Conservation (phyloP, 176 grass and related monocot species). For the Paspalum notatum region DNA sequence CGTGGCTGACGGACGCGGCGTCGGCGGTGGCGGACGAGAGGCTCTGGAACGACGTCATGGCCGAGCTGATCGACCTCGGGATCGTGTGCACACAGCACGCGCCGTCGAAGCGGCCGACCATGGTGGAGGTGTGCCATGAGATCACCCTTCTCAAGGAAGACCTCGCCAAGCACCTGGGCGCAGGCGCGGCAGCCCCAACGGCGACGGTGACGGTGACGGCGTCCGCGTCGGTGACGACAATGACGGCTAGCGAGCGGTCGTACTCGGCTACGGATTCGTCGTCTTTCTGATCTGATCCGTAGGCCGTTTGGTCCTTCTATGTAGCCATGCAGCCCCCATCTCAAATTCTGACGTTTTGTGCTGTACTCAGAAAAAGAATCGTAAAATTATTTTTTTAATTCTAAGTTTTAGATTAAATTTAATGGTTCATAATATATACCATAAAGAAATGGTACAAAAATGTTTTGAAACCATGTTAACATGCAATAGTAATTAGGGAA, state of each 20-base stretch:
- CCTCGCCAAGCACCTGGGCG: conserved; percentile 47
- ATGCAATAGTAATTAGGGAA: too few species aligned
- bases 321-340: background rate
- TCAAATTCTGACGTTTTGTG: background rate
- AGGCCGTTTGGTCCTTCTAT: background rate
- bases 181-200: background rate
- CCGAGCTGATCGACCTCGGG: conserved; percentile 73
- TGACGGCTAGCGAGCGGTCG: conserved; percentile 46
- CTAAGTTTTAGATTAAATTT: background rate
- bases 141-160: conserved; percentile 76
- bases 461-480: too few species aligned
- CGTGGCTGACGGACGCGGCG: conserved; percentile 49
- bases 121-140: conserved; percentile 73
- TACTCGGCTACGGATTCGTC: conserved; percentile 44
- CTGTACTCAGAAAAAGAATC: background rate
- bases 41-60: conserved; percentile 45
- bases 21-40: conserved; percentile 41
- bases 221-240: conserved; percentile 30
- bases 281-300: conserved; percentile 49
- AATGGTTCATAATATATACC: background rate
- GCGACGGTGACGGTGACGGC: background rate
- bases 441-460: too few species aligned
- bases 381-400: background rate
- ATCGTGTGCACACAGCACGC: conserved; percentile 76
- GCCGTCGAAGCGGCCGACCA: conserved; percentile 62